These are phyloP conservation scores for Coniophora puteana DNA, from an alignment of 1,284 basidiomycete species.

Conservation along the genomic window DNA sequence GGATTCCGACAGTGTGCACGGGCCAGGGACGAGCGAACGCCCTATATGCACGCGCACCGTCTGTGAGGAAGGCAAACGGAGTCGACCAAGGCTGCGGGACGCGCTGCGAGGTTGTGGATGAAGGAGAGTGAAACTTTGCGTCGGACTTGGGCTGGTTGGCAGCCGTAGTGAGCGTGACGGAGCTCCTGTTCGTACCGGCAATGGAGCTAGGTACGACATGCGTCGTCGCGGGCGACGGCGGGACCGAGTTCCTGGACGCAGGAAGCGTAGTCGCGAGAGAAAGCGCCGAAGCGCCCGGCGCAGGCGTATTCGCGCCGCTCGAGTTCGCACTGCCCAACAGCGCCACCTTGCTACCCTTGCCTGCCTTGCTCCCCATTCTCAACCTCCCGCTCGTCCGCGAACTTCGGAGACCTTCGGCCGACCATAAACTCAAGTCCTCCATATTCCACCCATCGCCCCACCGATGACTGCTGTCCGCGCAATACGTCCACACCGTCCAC, in stretches of 20 bases:
- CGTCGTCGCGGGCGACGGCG: slow-evolving; percentile 10
- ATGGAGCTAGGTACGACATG: background rate
- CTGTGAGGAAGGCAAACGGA: slow-evolving; percentile 68
- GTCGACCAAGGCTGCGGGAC: slow-evolving; percentile 31
- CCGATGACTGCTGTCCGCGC: slow-evolving; percentile 71
- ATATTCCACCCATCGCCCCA: slow-evolving; percentile 98
- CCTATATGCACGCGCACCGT: slow-evolving; percentile 78
- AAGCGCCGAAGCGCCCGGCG: slow-evolving; percentile 5
- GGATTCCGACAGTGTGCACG: slow-evolving; percentile 65
- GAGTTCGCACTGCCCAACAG: background rate
- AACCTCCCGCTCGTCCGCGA: too few relatives aligned
- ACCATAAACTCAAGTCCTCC: slow-evolving; percentile 93
- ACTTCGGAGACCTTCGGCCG: slow-evolving; percentile 55
- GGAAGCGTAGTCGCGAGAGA: slow-evolving; percentile 17
- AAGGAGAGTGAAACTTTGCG: too few relatives aligned
- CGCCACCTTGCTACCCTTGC: background rate
- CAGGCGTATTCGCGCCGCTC: background rate
- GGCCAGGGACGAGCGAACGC: slow-evolving; percentile 87
- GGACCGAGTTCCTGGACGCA: slow-evolving; percentile 15
- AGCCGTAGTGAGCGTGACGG: too few relatives aligned
- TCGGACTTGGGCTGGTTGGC: too few relatives aligned
- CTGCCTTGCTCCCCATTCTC: background rate
- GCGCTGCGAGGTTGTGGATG: slow-evolving; percentile 2
- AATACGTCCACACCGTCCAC: slow-evolving; percentile 93
- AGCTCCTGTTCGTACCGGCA: too few relatives aligned